Evolutionary conservation across 1,139 yeast species (phyloP), one percentile per base, ranked within the genome.

Genomic region (Lodderomyces metapsilosis): DNA sequence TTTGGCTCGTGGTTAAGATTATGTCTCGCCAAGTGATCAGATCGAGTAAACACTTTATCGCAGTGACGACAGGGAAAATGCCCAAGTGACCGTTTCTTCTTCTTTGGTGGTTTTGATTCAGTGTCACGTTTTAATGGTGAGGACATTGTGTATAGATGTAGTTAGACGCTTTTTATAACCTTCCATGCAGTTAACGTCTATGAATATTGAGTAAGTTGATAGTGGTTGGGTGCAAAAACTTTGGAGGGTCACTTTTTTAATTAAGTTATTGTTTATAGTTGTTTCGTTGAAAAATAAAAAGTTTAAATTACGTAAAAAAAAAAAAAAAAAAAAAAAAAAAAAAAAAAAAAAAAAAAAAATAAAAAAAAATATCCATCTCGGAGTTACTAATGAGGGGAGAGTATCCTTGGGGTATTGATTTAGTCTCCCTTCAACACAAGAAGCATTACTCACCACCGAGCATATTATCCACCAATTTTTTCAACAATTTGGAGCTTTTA

Each of bases 21-120:
- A 46, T 71, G 77, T 25, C 77, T 50, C 1, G 72, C 62, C 16
- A 71, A 51, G 50, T 71, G 77, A 49, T 71, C 77, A 1, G 71
- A 60, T 20, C 77, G 52, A 23, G 69, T 58, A 43, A 71, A 71
- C n/a, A 66, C 63, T 44, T 70, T 71, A 37, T 59, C 57, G 47
- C 77, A 71, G 37, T 62, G 56, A 3, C 53, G 51, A 46, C 63
- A 58, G 0, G 58, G 54, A 36, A 50, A 58, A 9, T 47, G 48
- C 1, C 62, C 62, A 3, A 52, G 25, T 1, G 52, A 42, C 10
- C 54, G 40, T 27, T 43, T 51, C 39, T 51, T 51, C 42, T 44
- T 48, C 35, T 37, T 37, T 10, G 39, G 42, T 11, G 43, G 47
- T 13, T 8, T 15, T n/a, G 18, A 25, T 10, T 18, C 22, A 4